A percentile compares a stretch with the other conserved stretches of the same genome.
Evolutionary conservation across 441 rosid genomes (phyloP).

Genomic region (Eutrema salsugineum): DNA sequence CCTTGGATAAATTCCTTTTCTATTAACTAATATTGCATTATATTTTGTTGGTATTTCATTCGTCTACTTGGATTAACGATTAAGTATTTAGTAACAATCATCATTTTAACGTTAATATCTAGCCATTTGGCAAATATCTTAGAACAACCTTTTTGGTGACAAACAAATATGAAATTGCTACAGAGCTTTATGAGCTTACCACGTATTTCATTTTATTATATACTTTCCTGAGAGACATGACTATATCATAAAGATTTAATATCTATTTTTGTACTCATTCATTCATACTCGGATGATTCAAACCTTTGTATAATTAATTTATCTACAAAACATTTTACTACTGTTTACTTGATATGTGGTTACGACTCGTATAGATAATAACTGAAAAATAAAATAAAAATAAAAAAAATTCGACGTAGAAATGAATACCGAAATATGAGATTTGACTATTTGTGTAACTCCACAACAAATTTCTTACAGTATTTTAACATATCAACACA

Average conservation of each 20-base stretch:
- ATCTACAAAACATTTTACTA: neutral
- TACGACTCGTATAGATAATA: no score
- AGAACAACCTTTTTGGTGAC: neutral
- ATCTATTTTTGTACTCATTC: neutral
- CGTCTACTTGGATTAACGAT: constrained; percentile 23
- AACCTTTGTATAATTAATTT: neutral
- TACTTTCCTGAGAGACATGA: no score
- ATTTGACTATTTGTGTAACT: no score
- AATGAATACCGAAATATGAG: neutral
- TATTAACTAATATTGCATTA: neutral
- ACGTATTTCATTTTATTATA: constrained; percentile 7
- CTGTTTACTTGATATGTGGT: neutral
- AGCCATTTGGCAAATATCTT: constrained; percentile 19
- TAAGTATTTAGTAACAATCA: neutral
- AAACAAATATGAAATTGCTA: neutral
- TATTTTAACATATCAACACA: no score
- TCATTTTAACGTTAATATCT: neutral
- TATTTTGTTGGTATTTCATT: neutral
- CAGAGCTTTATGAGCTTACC: constrained; percentile 21
- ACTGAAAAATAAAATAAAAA: no score
- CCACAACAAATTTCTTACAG: no score
- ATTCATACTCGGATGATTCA: neutral
- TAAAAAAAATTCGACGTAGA: no score
- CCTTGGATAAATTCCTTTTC: neutral
- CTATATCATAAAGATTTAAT: neutral